A percentile compares a stretch with the other conserved stretches of the same genome.
Conservation (phyloP, 2,329 filamentous ascomycete genomes). For the Colletotrichum echinochloae region DNA sequence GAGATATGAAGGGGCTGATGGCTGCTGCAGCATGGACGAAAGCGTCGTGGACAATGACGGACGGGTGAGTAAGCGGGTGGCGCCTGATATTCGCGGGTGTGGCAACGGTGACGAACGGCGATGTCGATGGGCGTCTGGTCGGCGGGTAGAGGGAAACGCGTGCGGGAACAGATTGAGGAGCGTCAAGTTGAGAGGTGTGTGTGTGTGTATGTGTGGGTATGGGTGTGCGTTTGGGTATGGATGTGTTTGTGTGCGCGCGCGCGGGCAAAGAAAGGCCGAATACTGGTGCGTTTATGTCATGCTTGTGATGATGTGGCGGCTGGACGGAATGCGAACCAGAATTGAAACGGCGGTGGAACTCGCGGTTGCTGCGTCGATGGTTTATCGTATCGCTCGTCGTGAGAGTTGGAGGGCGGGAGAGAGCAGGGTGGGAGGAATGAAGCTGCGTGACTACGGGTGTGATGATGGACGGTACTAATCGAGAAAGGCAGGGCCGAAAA, state of each 20-base stretch:
- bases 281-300: constrained; percentile 26
- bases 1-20: not conserved
- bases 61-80: constrained; percentile 8
- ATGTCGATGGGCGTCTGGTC: constrained; percentile 16
- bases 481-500: constrained; percentile 19
- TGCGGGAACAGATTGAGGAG: not conserved
- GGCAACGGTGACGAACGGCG: not conserved
- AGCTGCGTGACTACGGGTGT: constrained; percentile 1
- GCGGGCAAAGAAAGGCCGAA: constrained; percentile 17
- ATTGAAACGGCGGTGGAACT: constrained; percentile 2
- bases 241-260: not conserved
- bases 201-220: too few relatives aligned
- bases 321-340: constrained; percentile 5
- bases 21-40: not conserved
- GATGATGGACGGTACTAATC: not conserved
- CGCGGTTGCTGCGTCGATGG: not conserved
- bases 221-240: not conserved
- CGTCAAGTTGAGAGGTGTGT: not conserved
- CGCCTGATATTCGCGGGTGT: constrained; percentile 12
- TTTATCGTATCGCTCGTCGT: constrained; percentile 9
- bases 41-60: constrained; percentile 3
- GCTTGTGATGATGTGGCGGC: constrained; percentile 10
- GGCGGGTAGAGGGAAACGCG: not conserved
- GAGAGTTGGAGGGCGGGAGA: not conserved
- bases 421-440: constrained; percentile 19